Percentiles rank a stretch among this genome's conserved stretches.
Conservation (phyloP, 2,329 filamentous ascomycete species). For the Neofusicoccum cordaticola region DNA sequence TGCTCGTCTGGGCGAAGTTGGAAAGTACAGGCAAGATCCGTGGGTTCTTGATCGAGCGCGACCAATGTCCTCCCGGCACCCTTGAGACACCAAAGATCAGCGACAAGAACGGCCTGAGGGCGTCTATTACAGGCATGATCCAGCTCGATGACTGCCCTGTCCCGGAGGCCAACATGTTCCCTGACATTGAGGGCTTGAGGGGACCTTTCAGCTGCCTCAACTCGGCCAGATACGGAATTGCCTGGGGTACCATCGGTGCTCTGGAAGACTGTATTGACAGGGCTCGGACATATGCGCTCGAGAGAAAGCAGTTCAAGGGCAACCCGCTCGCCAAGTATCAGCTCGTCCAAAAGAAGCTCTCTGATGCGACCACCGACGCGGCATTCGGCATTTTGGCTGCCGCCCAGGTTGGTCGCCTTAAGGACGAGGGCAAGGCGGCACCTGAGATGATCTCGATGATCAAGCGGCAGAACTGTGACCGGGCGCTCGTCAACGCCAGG, state of each 20-base stretch:
- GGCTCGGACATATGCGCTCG: slow-evolving; percentile 81
- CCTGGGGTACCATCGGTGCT: slow-evolving; percentile 89
- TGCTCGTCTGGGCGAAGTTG: slow-evolving; percentile 90
- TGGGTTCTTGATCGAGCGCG: slow-evolving; percentile 85
- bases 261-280: slow-evolving; percentile 86
- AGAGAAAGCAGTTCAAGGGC: slow-evolving; percentile 92
- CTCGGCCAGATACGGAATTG: slow-evolving; percentile 88
- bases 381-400: slow-evolving; percentile 88
- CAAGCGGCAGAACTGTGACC: slow-evolving; percentile 96
- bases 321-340: slow-evolving; percentile 96
- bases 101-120: slow-evolving; percentile 90
- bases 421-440: slow-evolving; percentile 81
- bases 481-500: slow-evolving; percentile 75
- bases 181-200: slow-evolving; percentile 76
- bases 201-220: slow-evolving; percentile 95
- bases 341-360: slow-evolving; percentile 95
- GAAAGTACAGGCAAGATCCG: slow-evolving; percentile 90
- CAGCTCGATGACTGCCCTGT: slow-evolving; percentile 90
- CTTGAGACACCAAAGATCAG: slow-evolving; percentile 89
- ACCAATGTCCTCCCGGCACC: slow-evolving; percentile 79
- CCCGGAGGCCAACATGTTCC: slow-evolving; percentile 89
- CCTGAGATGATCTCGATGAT: slow-evolving; percentile 98
- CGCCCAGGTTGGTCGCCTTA: slow-evolving; percentile 85
- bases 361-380: slow-evolving; percentile 86
- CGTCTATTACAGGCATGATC: slow-evolving; percentile 97